These are phyloP conservation scores for Solioccasus polychromus DNA, from an alignment of 768 basidiomycete species.

Conservation along the genomic window DNA sequence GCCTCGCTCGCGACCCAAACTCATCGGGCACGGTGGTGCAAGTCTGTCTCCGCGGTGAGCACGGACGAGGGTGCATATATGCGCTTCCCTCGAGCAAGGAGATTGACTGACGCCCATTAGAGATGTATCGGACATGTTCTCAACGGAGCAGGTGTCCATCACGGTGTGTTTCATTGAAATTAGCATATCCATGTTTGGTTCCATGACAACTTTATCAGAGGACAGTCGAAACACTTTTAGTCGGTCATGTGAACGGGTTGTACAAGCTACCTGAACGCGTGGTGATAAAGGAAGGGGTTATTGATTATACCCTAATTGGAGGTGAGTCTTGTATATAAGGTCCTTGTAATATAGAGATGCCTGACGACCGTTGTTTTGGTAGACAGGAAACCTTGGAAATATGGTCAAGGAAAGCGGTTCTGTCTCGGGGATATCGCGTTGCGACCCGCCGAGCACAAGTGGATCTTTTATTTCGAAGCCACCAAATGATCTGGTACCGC, in stretches of 20 bases:
- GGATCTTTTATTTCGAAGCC: conserved; percentile 24
- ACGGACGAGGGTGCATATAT: conserved; percentile 20
- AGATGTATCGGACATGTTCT: conserved; percentile 6
- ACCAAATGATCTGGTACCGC: not conserved
- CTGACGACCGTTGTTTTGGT: conserved; percentile 6
- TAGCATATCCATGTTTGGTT: not conserved
- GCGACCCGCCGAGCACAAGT: conserved; percentile 25
- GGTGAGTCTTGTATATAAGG: conserved; percentile 4
- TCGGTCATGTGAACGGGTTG: conserved; percentile 15
- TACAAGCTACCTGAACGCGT: conserved; percentile 16
- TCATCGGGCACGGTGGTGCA: conserved; percentile 24
- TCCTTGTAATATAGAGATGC: not conserved
- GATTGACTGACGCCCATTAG: conserved; percentile 7
- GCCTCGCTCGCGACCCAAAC: not conserved
- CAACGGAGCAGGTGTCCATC: conserved; percentile 9
- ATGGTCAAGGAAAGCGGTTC: conserved; percentile 28
- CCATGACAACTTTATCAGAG: conserved; percentile 9
- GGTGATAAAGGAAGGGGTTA: conserved; percentile 4
- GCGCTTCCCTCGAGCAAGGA: not conserved
- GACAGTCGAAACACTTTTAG: conserved; percentile 25
- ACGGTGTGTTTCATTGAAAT: conserved; percentile 16
- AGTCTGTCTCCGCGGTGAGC: conserved; percentile 17
- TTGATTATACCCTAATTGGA: conserved; percentile 21
- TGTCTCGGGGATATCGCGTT: conserved; percentile 16
- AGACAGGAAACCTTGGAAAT: conserved; percentile 28